Conservation (phyloP, 2,329 filamentous ascomycete genomes). For the Cladosporium halotolerans region DNA sequence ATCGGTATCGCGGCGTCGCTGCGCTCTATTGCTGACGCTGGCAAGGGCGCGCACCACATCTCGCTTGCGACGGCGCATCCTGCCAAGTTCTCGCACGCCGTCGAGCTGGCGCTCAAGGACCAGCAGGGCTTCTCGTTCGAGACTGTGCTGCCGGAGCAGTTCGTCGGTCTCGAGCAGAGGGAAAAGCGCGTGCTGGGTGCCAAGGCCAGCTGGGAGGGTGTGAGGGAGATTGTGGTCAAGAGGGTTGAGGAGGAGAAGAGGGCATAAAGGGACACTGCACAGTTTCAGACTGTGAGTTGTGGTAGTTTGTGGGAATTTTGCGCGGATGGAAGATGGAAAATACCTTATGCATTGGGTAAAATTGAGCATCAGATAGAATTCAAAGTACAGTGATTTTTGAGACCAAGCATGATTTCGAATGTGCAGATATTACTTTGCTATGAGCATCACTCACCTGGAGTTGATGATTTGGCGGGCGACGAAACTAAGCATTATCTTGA, state of each 20-base stretch:
- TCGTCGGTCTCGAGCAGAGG: constrained; percentile 69
- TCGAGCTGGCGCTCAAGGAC: constrained; percentile 68
- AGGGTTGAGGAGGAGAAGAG: constrained; percentile 52
- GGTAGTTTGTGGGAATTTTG: too few species aligned
- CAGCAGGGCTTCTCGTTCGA: constrained; percentile 70
- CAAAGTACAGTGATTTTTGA: too few species aligned
- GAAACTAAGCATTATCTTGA: neutral
- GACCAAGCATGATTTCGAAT: too few species aligned
- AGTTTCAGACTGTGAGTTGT: too few species aligned
- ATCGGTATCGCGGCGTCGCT: constrained; percentile 74
- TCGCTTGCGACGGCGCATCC: constrained; percentile 90
- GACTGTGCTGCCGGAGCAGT: constrained; percentile 73
- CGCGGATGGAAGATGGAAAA: too few species aligned
- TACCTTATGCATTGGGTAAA: too few species aligned
- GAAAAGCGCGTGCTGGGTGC: constrained; percentile 68
- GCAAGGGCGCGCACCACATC: constrained; percentile 55
- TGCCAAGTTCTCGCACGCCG: constrained; percentile 85
- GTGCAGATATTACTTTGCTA: too few species aligned
- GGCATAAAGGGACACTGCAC: neutral
- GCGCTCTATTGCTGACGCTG: constrained; percentile 52
- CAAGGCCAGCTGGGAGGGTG: constrained; percentile 62
- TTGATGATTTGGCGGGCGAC: too few species aligned
- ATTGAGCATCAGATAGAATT: too few species aligned
- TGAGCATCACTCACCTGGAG: too few species aligned
- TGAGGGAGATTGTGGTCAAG: constrained; percentile 67